phyloP scores from a whole-genome alignment of 2,329 filamentous ascomycete genomes.

The Pseudogymnoascus sp. region DNA sequence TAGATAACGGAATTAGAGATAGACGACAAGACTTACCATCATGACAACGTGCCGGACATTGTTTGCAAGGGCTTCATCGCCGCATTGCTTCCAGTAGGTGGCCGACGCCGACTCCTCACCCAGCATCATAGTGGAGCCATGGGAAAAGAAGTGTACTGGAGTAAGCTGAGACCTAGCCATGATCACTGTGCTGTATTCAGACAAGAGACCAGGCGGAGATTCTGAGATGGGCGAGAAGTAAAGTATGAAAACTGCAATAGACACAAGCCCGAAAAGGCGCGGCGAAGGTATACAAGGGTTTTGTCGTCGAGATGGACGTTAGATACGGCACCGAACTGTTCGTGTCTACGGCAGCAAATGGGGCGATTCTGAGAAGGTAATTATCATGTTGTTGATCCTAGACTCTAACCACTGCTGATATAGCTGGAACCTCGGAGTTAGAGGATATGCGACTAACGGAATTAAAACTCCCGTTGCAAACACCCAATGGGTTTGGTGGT shows the following conservation, averaged over 20 bases:
- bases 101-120: constrained; percentile 54
- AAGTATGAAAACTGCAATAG: not conserved
- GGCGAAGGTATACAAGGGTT: too few relatives aligned
- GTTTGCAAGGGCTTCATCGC: constrained; percentile 51
- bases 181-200: not conserved
- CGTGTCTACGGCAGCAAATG: not conserved
- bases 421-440: not conserved
- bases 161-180: constrained; percentile 25
- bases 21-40: constrained; percentile 39
- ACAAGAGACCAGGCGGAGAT: not conserved
- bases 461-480: not conserved
- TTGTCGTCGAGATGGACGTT: not conserved
- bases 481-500: not conserved
- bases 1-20: not conserved
- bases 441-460: not conserved
- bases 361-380: not conserved
- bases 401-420: not conserved
- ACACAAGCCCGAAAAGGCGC: not conserved
- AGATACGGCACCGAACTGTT: not conserved
- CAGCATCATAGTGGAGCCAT: constrained; percentile 65
- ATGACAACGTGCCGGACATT: constrained; percentile 55
- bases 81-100: constrained; percentile 56
- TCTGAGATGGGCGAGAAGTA: not conserved
- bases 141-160: constrained; percentile 59
- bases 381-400: not conserved